Percentiles rank a stretch among this genome's conserved stretches.
Evolutionary conservation across 2,329 filamentous ascomycete species (phyloP).

Genomic region (Aspergillus sp.): DNA sequence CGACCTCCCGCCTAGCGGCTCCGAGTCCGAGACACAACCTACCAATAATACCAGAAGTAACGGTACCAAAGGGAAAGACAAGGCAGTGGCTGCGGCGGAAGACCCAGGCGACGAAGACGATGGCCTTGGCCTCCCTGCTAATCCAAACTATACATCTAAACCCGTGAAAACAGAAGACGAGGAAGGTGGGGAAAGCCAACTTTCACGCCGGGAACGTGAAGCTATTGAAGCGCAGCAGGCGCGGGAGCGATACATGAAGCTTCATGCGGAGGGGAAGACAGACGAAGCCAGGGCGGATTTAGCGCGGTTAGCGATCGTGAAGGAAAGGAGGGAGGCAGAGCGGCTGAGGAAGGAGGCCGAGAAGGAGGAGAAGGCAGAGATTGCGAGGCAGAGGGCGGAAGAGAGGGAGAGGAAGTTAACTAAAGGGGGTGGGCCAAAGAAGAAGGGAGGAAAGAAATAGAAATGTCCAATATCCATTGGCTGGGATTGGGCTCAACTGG

Average conservation of each 20-base stretch:
- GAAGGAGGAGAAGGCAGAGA: constrained; percentile 54
- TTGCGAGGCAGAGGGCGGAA: constrained; percentile 38
- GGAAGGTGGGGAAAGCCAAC: constrained; percentile 56
- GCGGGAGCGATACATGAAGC: constrained; percentile 85
- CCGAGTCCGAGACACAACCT: constrained; percentile 37
- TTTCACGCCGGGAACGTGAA: constrained; percentile 70
- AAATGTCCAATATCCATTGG: neutral
- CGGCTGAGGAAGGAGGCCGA: constrained; percentile 77
- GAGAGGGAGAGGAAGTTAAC: constrained; percentile 35
- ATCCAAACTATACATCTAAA: constrained; percentile 79
- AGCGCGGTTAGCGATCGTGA: constrained; percentile 76
- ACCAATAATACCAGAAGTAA: neutral
- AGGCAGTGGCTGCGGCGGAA: constrained; percentile 22
- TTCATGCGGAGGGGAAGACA: constrained; percentile 94
- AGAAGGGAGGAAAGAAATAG: constrained; percentile 27
- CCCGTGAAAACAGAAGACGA: constrained; percentile 44
- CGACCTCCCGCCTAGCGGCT: constrained; percentile 76
- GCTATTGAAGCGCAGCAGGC: constrained; percentile 83
- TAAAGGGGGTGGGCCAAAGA: constrained; percentile 40
- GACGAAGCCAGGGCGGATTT: constrained; percentile 91
- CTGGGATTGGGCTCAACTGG: neutral
- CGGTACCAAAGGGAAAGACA: neutral
- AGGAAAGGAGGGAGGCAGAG: constrained; percentile 82
- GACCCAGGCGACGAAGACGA: constrained; percentile 34
- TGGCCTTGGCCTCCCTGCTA: constrained; percentile 62